Base-by-base conservation (phyloP, 1,284 basidiomycete genomes). In the Tilletia setariae region DNA sequence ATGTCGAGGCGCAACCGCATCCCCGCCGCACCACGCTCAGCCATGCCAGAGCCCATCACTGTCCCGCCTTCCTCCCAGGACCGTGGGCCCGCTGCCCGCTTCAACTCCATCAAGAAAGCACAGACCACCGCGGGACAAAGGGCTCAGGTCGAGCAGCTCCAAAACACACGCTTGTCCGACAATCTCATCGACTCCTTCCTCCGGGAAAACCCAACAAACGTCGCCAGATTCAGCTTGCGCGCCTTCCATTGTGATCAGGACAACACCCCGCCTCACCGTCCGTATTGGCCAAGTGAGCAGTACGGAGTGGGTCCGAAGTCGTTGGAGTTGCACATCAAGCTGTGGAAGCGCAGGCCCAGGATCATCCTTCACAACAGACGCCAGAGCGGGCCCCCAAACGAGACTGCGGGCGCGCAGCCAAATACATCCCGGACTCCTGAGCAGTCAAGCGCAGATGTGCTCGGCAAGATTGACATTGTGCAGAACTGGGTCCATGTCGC, bases 1-100 rank as follows among this genome's bases (percentile, higher is more conserved):
- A n/a, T 23, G 19, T 23, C 46, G 51, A 56, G 6, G 51, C 51
- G 46, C 4, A 49, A 6, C 21, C 46, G 46, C 46, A 19, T 19
- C 56, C 19, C 32, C 23, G 32, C 56, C 11, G 30, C 56, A 35
- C 56, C 56, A 16, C 56, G 56, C 56, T 32, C 56, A 16, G 56
- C 56, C 56, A 61, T 61, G 56, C 56, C 56, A 1, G 28, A 15
- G 25, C 56, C 56, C 19, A 25, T 61, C 30, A 61, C 56, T 25
- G 51, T 3, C 2, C 56, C 56, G 16, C 56, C 56, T 13, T 21
- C 28, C 23, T 19, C 53, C 11, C 43, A 9, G 43, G 11, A 19
- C 43, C 19, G 11, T n/a, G 25, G 23, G 23, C n/a, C n/a, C n/a
- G n/a, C n/a, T n/a, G n/a, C n/a, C n/a, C n/a, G n/a, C n/a, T n/a